These are phyloP conservation scores for Talaromyces thailandensis DNA, from an alignment of 495 filamentous ascomycete species.

Conservation along the genomic window DNA sequence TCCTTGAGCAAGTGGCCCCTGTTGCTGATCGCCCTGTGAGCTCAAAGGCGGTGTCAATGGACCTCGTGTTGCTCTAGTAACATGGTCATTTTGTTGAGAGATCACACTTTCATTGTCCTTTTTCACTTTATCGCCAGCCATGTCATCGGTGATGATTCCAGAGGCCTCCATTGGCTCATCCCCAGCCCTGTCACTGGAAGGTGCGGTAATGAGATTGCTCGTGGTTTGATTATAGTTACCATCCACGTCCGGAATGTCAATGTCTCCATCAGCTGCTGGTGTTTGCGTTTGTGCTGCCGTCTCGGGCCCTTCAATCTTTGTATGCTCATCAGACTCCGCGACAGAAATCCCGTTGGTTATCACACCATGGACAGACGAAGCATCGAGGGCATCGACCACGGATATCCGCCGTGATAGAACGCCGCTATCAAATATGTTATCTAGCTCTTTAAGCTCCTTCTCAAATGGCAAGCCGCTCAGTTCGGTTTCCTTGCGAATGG, in stretches of 20 bases:
- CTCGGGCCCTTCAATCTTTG: not conserved
- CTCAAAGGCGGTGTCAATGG: conserved; percentile 38
- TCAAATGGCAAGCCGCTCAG: conserved; percentile 61
- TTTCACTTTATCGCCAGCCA: conserved; percentile 11
- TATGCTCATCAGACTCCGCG: conserved; percentile 9
- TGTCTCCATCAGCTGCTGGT: conserved; percentile 6
- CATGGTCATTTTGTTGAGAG: conserved; percentile 29
- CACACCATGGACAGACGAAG: conserved; percentile 17
- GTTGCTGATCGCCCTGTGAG: conserved; percentile 37
- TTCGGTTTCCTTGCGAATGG: conserved; percentile 70
- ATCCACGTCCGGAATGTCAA: not conserved
- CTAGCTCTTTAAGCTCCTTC: conserved; percentile 60
- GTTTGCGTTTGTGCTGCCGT: conserved; percentile 3
- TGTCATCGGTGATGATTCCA: conserved; percentile 8
- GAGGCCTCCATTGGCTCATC: not conserved
- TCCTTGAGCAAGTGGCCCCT: conserved; percentile 54
- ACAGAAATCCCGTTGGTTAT: conserved; percentile 11
- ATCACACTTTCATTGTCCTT: conserved; percentile 23
- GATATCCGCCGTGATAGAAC: conserved; percentile 38
- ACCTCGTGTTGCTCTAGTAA: conserved; percentile 12
- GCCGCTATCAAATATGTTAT: conserved; percentile 56
- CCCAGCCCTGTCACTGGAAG: not conserved
- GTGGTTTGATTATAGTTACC: not conserved
- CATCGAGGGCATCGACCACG: conserved; percentile 20
- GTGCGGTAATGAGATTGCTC: not conserved